Percentiles rank a stretch among this genome's conserved stretches.
Evolutionary conservation across 208 protist species (phyloP).

Genomic region (Kentomonas sorsogonicus): DNA sequence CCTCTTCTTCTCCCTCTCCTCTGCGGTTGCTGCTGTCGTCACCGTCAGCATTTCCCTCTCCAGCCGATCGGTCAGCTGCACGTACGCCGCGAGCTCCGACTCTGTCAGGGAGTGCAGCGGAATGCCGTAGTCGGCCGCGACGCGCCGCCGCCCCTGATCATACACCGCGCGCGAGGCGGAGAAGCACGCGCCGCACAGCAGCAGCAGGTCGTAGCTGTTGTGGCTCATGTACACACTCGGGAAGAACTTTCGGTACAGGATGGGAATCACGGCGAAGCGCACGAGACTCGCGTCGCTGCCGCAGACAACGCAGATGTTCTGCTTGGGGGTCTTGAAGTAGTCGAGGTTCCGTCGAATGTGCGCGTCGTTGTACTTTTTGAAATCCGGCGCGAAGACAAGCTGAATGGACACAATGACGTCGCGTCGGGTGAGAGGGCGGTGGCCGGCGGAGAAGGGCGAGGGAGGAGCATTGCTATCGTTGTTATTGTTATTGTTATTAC

Average conservation of each 20-base stretch:
- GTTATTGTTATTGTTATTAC: too few relatives aligned
- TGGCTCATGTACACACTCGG: constrained; percentile 70
- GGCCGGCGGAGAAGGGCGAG: neutral
- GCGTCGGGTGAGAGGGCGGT: neutral
- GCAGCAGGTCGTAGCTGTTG: constrained; percentile 66
- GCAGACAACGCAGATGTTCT: constrained; percentile 61
- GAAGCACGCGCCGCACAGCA: constrained; percentile 56
- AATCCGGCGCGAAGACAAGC: constrained; percentile 50
- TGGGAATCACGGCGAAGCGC: constrained; percentile 49
- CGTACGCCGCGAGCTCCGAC: constrained; percentile 8
- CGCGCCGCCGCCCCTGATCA: constrained; percentile 17
- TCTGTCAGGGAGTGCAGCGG: constrained; percentile 26
- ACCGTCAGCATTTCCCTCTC: constrained; percentile 1
- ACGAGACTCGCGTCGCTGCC: constrained; percentile 28
- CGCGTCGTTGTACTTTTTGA: constrained; percentile 45
- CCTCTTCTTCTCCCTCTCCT: neutral
- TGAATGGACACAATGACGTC: constrained; percentile 35
- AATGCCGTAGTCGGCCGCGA: constrained; percentile 42
- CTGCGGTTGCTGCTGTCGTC: too few relatives aligned
- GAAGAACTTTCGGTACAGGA: constrained; percentile 65
- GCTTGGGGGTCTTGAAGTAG: constrained; percentile 53
- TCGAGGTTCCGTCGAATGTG: constrained; percentile 59
- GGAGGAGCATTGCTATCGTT: too few relatives aligned
- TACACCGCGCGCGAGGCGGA: constrained; percentile 24
- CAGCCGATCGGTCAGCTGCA: neutral